Base-by-base conservation (phyloP, 805 yeast species). In the Spathaspora girioi region DNA sequence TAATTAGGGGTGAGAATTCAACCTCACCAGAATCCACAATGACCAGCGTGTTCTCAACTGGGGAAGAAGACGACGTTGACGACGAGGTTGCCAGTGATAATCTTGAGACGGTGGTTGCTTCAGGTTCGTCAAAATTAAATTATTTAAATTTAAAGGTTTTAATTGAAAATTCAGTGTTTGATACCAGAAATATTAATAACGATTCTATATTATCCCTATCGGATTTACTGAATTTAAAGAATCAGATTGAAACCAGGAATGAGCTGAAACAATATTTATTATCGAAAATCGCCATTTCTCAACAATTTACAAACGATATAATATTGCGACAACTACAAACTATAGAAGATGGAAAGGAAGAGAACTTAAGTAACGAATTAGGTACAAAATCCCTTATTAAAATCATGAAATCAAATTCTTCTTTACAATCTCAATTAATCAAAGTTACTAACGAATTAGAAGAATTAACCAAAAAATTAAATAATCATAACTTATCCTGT, bases 151-250 rank as follows among this genome's bases (percentile, higher is more conserved):
- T 76, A 57, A 68, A 71, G 55, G 67, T 76, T 2, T 65, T 76
- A 49, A 76, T 76, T 47, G 80, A 76, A 57, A 75, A 75, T 56
- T 67, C 77, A 4, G 69, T 73, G 15, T 71, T 74, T 51, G 77
- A 73, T 54, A 62, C 69, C 5, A 58, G 66, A n/a, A 69, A 67
- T 45, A 61, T 73, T 32, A 62, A 65, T 48, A 67, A 64, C 48
- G 63, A 68, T 41, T 60, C 73, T 17, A 65, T 74, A 5, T 52
- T 74, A 27, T 60, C 76, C 4, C 57, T 73, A 18, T 48, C 60
- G 15, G 53, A 63, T 19, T 57, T 72, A 45, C 60, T 64, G 27
- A 51, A 47, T 8, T 52, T 74, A 54, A 72, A 73, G 52, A 50
- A 49, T n/a, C 45, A 42, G 15, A 66, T 71, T 17, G 63, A 59